Evolutionary conservation across 768 basidiomycete species (phyloP), one percentile per base, ranked within the genome.

Genomic region (Sporobolomyces pararoseus): DNA sequence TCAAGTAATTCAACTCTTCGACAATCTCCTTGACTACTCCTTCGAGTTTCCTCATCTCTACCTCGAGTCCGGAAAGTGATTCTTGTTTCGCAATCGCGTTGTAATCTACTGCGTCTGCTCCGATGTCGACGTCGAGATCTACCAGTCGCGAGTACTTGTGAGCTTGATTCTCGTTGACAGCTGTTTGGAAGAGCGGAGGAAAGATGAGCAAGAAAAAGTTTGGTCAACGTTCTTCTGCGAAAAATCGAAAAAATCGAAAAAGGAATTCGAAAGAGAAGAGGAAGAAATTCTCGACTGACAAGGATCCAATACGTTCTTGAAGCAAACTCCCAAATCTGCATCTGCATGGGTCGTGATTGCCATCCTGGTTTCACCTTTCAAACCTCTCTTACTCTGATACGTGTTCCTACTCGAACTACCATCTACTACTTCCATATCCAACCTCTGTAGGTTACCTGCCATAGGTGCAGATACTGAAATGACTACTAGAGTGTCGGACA

Each of bases 81-180:
- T 99, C 96, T 79, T 97, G 94, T 81, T 96, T 97, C 14, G 96
- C 96, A 79, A 98, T 99, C 31, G 96, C 96, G 76, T 99, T 98
- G 84, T 98, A 98, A 81, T 99, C 96, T 44, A 98, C 88, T 2
- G 96, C 96, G 76, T 98, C 95, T 17, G 95, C 94, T 39, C 96
- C 96, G 79, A 99, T 94, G 77, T 99, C 96, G 44, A 98, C 86
- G 77, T 99, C 96, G 66, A 98, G 82, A 82, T 99, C 95, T 70
- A 99, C 80, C 47, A 89, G 85, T 21, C 91, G 85, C 47, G 82
- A 80, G 73, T 86, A 81, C 64, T 84, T 84, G 37, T 80, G 77
- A 4, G 82, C 82, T 60, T 86, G 80, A 31, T 83, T 82, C 53
- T 78, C 77, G 29, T 82, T 80, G 25, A 84, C 79, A 25, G 83